Percentiles rank a stretch among this genome's conserved stretches.
phyloP scores from a whole-genome alignment of 805 yeast species.

The Schwanniomyces occidentalis region DNA sequence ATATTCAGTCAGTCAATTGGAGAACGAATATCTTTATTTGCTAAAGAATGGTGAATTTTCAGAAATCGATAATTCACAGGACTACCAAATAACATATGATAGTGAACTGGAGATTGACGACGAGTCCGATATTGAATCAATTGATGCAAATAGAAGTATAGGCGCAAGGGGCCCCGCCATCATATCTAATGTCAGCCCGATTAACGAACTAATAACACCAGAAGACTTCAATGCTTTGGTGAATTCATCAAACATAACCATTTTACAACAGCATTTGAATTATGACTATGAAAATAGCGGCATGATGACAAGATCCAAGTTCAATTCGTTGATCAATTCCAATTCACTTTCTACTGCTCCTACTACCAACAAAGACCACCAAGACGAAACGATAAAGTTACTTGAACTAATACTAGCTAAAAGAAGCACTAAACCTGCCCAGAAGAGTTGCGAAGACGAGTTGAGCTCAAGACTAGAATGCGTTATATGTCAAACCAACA shows the following conservation, averaged over 20 bases:
- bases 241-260: conserved; percentile 13
- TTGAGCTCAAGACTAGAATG: conserved; percentile 49
- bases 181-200: conserved; percentile 6
- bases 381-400: conserved; percentile 11
- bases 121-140: conserved; percentile 15
- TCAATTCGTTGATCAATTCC: conserved; percentile 6
- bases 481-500: conserved; percentile 77
- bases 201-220: conserved; percentile 24
- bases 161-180: not conserved
- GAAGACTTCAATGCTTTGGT: conserved; percentile 27
- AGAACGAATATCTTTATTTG: conserved; percentile 21
- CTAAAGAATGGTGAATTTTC: conserved; percentile 29
- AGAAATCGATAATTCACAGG: conserved; percentile 39
- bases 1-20: conserved; percentile 17
- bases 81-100: conserved; percentile 20
- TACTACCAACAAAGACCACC: not conserved
- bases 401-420: conserved; percentile 12
- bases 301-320: conserved; percentile 36
- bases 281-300: conserved; percentile 15
- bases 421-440: conserved; percentile 1
- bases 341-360: not conserved
- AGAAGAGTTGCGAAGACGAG: conserved; percentile 21
- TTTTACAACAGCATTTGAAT: conserved; percentile 29
- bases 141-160: conserved; percentile 1
- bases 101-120: conserved; percentile 17